A percentile compares a stretch with the other conserved stretches of the same genome.
Conservation (phyloP, 768 basidiomycete genomes). For the Tulasnella sp. region DNA sequence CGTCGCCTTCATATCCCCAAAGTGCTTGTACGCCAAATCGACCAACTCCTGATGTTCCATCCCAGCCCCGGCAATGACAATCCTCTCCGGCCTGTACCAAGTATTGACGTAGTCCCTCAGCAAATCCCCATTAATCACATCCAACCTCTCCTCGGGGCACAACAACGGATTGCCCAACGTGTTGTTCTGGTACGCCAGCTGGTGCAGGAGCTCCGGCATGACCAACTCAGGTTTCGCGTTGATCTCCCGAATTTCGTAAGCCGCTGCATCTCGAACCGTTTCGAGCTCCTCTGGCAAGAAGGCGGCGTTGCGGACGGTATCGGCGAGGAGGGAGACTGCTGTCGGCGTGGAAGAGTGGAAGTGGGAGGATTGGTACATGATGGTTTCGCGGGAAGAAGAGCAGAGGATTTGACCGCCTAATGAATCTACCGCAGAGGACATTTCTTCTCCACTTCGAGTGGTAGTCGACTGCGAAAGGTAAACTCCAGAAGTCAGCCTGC, state of each 20-base stretch:
- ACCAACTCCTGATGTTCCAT: slow-evolving; percentile 87
- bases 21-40: slow-evolving; percentile 76
- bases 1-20: slow-evolving; percentile 57
- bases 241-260: slow-evolving; percentile 88
- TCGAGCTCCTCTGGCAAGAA: slow-evolving; percentile 75
- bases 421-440: slow-evolving; percentile 73
- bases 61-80: slow-evolving; percentile 93
- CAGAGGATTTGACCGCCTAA: slow-evolving; percentile 91
- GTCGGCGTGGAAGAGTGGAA: slow-evolving; percentile 77
- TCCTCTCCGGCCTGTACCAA: slow-evolving; percentile 91
- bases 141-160: slow-evolving; percentile 80
- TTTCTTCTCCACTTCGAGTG: slow-evolving; percentile 65
- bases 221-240: slow-evolving; percentile 87
- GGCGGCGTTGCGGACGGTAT: slow-evolving; percentile 77
- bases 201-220: slow-evolving; percentile 84
- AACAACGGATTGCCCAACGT: slow-evolving; percentile 88
- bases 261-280: slow-evolving; percentile 77
- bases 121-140: slow-evolving; percentile 55
- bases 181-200: slow-evolving; percentile 70
- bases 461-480: slow-evolving; percentile 57
- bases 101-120: slow-evolving; percentile 62
- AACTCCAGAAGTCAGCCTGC: neutral
- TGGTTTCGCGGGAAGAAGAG: slow-evolving; percentile 85
- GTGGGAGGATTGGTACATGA: slow-evolving; percentile 97
- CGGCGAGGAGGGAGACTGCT: slow-evolving; percentile 83